phyloP scores from a whole-genome alignment of 2,329 filamentous ascomycete species.

The Tolypocladium sp. region DNA sequence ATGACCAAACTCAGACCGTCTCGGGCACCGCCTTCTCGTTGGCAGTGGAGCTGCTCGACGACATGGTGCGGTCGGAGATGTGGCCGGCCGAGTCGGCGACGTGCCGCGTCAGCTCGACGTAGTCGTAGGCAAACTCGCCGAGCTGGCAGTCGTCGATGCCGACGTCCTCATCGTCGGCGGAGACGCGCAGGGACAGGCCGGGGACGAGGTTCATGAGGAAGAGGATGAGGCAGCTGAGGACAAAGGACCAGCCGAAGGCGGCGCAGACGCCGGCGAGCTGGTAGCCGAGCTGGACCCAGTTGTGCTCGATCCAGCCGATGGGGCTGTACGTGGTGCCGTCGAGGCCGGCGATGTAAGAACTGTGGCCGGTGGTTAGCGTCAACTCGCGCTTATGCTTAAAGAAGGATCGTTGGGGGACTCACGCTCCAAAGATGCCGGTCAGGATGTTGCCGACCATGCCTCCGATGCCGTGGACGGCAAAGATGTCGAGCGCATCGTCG shows the following conservation, averaged over 20 bases:
- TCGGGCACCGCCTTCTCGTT: slow-evolving; percentile 16
- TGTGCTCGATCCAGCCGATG: slow-evolving; percentile 63
- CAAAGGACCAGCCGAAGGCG: slow-evolving; percentile 57
- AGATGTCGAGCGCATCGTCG: slow-evolving; percentile 83
- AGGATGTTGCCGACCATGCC: slow-evolving; percentile 73
- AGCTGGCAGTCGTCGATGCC: slow-evolving; percentile 68
- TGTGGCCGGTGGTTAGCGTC: slow-evolving; percentile 12
- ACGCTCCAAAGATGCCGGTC: slow-evolving; percentile 70
- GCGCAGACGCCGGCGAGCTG: slow-evolving; percentile 61
- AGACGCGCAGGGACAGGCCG: slow-evolving; percentile 59
- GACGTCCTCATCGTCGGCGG: slow-evolving; percentile 57
- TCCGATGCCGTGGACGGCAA: slow-evolving; percentile 80
- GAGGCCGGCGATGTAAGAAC: slow-evolving; percentile 62
- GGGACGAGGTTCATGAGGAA: slow-evolving; percentile 64
- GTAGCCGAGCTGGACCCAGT: slow-evolving; percentile 63
- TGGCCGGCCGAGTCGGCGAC: slow-evolving; percentile 33
- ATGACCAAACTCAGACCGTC: neutral
- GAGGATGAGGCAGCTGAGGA: slow-evolving; percentile 58
- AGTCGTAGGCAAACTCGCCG: slow-evolving; percentile 77
- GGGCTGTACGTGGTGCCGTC: slow-evolving; percentile 52
- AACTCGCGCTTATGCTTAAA: neutral
- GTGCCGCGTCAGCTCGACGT: slow-evolving; percentile 62
- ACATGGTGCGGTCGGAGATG: slow-evolving; percentile 4
- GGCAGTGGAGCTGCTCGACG: slow-evolving; percentile 15
- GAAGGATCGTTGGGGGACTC: slow-evolving; percentile 17